Conservation (phyloP, 306 rosid species). For the Inga leiocalycina region DNA sequence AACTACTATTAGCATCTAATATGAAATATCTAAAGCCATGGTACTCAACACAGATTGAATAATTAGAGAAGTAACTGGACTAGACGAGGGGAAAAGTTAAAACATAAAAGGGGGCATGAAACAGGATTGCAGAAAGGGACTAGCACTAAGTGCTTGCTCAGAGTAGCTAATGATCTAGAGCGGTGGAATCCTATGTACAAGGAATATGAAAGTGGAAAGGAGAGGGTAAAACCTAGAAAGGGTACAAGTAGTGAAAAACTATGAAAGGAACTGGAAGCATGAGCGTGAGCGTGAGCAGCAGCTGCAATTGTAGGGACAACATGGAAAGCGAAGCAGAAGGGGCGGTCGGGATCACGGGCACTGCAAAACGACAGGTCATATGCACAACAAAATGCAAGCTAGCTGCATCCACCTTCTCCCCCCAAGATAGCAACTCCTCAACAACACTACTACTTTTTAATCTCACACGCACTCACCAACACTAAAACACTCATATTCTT, state of each 20-base stretch:
- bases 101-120: not conserved
- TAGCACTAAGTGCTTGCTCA: not conserved
- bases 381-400: slow-evolving; percentile 21
- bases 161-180: not conserved
- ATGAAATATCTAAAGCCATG: not conserved
- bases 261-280: slow-evolving; percentile 36
- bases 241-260: slow-evolving; percentile 8
- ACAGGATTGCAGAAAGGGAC: not conserved
- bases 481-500: not conserved
- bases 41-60: not conserved
- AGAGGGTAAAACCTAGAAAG: not conserved
- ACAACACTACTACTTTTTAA: not conserved
- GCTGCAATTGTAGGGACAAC: not conserved
- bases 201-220: slow-evolving; percentile 1
- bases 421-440: slow-evolving; percentile 11
- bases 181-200: slow-evolving; percentile 19
- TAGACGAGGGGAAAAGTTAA: not conserved
- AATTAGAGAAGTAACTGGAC: not conserved
- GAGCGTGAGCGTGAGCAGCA: slow-evolving; percentile 26
- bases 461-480: no score
- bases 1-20: not conserved
- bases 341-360: slow-evolving; percentile 62
- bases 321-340: slow-evolving; percentile 35
- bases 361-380: slow-evolving; percentile 41
- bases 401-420: slow-evolving; percentile 1